Base-by-base conservation (phyloP, 129 eudicot genomes). In the Apium graveolens region DNA sequence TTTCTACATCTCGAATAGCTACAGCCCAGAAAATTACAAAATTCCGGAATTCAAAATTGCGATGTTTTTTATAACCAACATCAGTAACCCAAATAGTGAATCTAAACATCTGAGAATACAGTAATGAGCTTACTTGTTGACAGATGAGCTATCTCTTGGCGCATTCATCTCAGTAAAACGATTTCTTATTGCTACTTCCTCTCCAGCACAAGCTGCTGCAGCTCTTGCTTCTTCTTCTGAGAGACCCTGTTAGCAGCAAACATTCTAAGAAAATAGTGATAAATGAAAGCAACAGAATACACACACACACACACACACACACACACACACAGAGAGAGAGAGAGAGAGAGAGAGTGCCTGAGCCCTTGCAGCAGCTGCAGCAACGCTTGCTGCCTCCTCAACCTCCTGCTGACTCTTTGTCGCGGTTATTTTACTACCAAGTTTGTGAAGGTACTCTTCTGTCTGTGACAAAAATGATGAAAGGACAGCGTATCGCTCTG, bases 201-300 rank as follows among this genome's bases (percentile, higher is more conserved):
- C 96, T 76, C 99, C 88, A 14, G 99, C 99, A 85, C 97, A 92
- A 62, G 97, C 89, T 29, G 99, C 99, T 43, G 99, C 99, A 49
- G 92, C 88, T 85, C 97, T 92, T 81, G 92, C 97, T 89, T 95
- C 99, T 84, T 95, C 99, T 90, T 95, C 99, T 80, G 99, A 88
- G 13, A 95, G 88, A 83, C 97, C 99, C 99, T 95, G 29, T 85
- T 26, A 69, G 55, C 69, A 83, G 66, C 31, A 72, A 14, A 79
- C 0, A 46, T 51, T 41, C 32, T 32, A 35, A 21, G 77, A 63
- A 62, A 57, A 27, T 69, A 57, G 72, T 37, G 13, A 53, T 11
- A 34, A 75, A 46, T 35, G 29, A 77, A 80, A 77, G 29, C 66
- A 27, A 31, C 45, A n/a, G n/a, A n/a, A n/a, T n/a, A n/a, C n/a